phyloP scores from a whole-genome alignment of 192 early-diverging fungal species.

The Allomyces arbusculus region DNA sequence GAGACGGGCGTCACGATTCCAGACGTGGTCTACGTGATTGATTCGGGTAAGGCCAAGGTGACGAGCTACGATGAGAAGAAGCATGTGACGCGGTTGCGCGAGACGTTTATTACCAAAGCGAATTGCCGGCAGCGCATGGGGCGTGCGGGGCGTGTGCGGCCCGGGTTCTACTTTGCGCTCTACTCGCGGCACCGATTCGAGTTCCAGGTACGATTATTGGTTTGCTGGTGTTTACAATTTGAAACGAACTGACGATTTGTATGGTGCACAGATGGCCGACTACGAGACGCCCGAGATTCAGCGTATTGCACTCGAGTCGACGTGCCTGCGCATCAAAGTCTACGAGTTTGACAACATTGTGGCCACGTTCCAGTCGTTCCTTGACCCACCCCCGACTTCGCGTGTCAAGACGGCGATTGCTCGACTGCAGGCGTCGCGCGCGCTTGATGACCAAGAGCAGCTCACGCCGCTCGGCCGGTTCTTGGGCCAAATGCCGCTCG shows the following conservation, averaged over 20 bases:
- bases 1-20: slow-evolving; percentile 68
- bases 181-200: slow-evolving; percentile 30
- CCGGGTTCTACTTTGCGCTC: slow-evolving; percentile 57
- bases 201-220: slow-evolving; percentile 10
- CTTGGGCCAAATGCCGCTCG: slow-evolving; percentile 49
- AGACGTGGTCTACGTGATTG: slow-evolving; percentile 61
- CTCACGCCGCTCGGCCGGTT: slow-evolving; percentile 49
- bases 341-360: slow-evolving; percentile 37
- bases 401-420: slow-evolving; percentile 33
- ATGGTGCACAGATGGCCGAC: slow-evolving; percentile 21
- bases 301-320: slow-evolving; percentile 62
- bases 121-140: slow-evolving; percentile 52
- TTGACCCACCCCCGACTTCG: slow-evolving; percentile 41
- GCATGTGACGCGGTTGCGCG: slow-evolving; percentile 31
- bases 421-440: slow-evolving; percentile 37
- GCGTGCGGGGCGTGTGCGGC: slow-evolving; percentile 59
- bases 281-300: slow-evolving; percentile 56
- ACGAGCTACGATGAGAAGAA: slow-evolving; percentile 38
- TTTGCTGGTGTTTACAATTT: background rate
- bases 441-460: slow-evolving; percentile 23
- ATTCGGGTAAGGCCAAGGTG: slow-evolving; percentile 54
- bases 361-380: slow-evolving; percentile 27
- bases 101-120: slow-evolving; percentile 43
- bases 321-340: slow-evolving; percentile 48
- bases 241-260: background rate